phyloP scores from a whole-genome alignment of 1,139 yeast genomes.

The Oligophagozyma castellii region DNA sequence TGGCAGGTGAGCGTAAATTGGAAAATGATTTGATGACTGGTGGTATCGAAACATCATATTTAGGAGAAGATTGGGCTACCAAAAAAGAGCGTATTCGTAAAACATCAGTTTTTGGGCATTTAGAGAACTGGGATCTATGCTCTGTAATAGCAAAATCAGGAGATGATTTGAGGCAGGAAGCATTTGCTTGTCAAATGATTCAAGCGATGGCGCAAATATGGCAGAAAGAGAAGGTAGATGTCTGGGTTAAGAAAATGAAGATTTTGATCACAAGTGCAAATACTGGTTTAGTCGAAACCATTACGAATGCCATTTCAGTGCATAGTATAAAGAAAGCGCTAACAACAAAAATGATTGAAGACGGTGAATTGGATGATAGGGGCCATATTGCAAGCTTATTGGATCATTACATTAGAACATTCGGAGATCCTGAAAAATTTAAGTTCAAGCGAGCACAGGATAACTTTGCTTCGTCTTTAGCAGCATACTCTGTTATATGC shows the following conservation, averaged over 20 bases:
- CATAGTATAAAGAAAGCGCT: constrained; percentile 89
- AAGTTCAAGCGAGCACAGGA: constrained; percentile 61
- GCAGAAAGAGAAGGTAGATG: constrained; percentile 50
- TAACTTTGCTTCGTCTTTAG: constrained; percentile 72
- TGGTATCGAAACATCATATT: constrained; percentile 42
- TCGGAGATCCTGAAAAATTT: constrained; percentile 43
- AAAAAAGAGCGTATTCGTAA: constrained; percentile 69
- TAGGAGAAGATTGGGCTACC: constrained; percentile 87
- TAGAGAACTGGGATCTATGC: constrained; percentile 85
- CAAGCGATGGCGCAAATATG: constrained; percentile 76
- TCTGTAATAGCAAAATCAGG: constrained; percentile 96
- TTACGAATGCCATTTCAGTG: constrained; percentile 81
- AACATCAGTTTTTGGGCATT: constrained; percentile 69
- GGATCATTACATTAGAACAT: constrained; percentile 65
- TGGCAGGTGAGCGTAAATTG: constrained; percentile 81
- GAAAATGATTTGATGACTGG: constrained; percentile 83
- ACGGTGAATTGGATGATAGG: constrained; percentile 38
- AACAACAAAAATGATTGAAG: constrained; percentile 55
- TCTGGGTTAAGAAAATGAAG: constrained; percentile 90
- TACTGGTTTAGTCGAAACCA: constrained; percentile 89
- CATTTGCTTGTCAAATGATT: constrained; percentile 90
- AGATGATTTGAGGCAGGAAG: constrained; percentile 89
- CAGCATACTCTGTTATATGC: constrained; percentile 79
- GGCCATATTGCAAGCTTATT: constrained; percentile 57
- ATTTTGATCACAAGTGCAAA: constrained; percentile 81